Evolutionary conservation across 805 yeast genomes (phyloP), one percentile per base, ranked within the genome.

Genomic region (Yueomyces sinensis): DNA sequence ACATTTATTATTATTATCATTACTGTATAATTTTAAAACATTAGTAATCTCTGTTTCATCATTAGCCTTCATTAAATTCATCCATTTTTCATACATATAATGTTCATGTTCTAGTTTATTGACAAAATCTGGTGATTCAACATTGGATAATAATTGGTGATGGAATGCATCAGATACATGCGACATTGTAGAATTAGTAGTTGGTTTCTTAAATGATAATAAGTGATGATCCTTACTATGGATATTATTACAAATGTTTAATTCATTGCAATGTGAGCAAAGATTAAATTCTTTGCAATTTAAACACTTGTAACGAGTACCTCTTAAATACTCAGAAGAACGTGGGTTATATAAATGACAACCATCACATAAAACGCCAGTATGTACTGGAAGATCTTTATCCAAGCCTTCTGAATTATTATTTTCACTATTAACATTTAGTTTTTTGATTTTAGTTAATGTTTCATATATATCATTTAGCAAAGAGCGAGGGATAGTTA

Each of bases 271-370:
- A 1, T 32, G 20, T 16, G 54, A 52, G 49, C 77, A 71, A 36
- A 68, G 51, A 48, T 71, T 75, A 49, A 56, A 69, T 43, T 72
- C 66, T 5, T 53, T 47, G 45, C 78, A 72, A 15, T 55, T 54
- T 32, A 62, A 44, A 45, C 78, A 72, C 39, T 59, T 61, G 52
- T 52, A 69, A 29, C 76, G 62, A 3, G 49, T 43, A 3, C 76
- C 76, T 17, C 19, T 38, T 35, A 60, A 52, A 27, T 31, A 32
- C 4, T 38, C 39, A 13, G 35, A 37, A 4, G 30, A 34, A n/a
- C 28, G 33, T 31, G 37, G 27, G 13, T 32, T 43, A 16, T 27
- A 29, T 14, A 47, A 45, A 25, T 48, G 40, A 37, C 52, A 41
- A 5, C 50, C 61, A 31, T 58, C 61, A 31, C 53, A 48, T 13